Conservation (phyloP, 164 flowering plant species). For the Sedum album region DNA sequence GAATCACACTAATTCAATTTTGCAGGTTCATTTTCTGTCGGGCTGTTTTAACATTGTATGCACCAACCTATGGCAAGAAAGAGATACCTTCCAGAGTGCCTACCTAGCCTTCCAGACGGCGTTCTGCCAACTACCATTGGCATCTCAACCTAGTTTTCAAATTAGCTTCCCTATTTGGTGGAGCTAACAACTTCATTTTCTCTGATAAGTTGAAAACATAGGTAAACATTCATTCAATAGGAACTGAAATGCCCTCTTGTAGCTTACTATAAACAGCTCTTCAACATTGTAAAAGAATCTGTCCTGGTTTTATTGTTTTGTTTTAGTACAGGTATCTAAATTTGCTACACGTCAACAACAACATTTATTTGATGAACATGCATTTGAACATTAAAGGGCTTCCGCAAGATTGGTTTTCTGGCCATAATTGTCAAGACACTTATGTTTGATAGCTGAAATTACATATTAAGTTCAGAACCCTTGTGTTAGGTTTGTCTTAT, state of each 20-base stretch:
- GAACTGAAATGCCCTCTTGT: background rate
- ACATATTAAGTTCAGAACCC: too few relatives aligned
- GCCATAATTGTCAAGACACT: background rate
- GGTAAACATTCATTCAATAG: background rate
- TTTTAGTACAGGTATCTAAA: background rate
- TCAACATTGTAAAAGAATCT: background rate
- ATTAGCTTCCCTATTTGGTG: slow-evolving; percentile 49
- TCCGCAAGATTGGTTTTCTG: background rate
- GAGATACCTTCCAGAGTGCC: slow-evolving; percentile 64
- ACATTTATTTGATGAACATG: background rate
- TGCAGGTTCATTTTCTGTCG: slow-evolving; percentile 80
- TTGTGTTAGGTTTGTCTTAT: too few relatives aligned
- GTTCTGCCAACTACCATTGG: slow-evolving; percentile 31
- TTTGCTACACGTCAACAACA: background rate
- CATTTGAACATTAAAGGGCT: background rate
- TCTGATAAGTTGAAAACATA: slow-evolving; percentile 23
- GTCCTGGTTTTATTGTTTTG: background rate
- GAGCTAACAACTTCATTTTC: slow-evolving; percentile 37
- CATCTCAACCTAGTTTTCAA: slow-evolving; percentile 36
- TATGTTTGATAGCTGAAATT: too few relatives aligned
- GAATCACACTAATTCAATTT: background rate
- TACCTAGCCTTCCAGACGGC: slow-evolving; percentile 65
- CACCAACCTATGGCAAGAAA: slow-evolving; percentile 41
- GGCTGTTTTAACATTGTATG: slow-evolving; percentile 46
- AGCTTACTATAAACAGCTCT: background rate